Conservation (phyloP, 148 eudicot genomes). For the Chenopodium album region DNA sequence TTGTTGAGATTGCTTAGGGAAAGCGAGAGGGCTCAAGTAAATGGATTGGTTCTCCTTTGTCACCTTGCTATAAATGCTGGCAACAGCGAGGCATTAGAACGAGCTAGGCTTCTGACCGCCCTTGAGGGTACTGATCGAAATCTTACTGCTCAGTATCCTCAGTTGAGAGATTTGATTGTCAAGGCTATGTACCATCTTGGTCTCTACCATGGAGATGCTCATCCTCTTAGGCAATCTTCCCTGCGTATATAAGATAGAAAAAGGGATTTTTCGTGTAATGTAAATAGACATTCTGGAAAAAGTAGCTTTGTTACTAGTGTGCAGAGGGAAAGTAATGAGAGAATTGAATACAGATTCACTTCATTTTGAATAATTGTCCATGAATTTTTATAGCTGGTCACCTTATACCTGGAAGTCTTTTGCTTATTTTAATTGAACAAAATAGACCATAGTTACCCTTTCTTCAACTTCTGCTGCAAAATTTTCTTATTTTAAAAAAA, state of each 20-base stretch:
- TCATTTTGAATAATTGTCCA: background rate
- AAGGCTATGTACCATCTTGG: constrained; percentile 54
- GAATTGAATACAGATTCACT: constrained; percentile 2
- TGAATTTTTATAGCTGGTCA: background rate
- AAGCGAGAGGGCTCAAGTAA: constrained; percentile 38
- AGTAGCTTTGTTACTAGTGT: background rate
- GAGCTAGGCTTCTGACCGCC: constrained; percentile 50
- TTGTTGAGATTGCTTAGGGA: constrained; percentile 59
- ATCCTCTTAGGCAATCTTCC: constrained; percentile 34
- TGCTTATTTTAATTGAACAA: background rate
- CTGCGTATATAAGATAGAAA: constrained; percentile 12
- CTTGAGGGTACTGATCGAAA: constrained; percentile 54
- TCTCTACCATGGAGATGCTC: constrained; percentile 45
- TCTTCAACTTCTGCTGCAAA: background rate
- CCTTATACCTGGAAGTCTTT: background rate
- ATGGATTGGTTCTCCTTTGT: constrained; percentile 53
- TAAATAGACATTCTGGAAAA: constrained; percentile 1
- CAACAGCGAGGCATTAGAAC: constrained; percentile 48
- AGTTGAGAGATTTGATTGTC: constrained; percentile 45
- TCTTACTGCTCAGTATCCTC: constrained; percentile 32
- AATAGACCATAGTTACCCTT: background rate
- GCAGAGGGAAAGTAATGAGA: background rate
- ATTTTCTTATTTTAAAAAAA: background rate
- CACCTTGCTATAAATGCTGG: constrained; percentile 66
- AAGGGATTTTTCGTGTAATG: background rate